phyloP scores from a whole-genome alignment of 2,329 filamentous ascomycete species.

The Pyricularia sp. region DNA sequence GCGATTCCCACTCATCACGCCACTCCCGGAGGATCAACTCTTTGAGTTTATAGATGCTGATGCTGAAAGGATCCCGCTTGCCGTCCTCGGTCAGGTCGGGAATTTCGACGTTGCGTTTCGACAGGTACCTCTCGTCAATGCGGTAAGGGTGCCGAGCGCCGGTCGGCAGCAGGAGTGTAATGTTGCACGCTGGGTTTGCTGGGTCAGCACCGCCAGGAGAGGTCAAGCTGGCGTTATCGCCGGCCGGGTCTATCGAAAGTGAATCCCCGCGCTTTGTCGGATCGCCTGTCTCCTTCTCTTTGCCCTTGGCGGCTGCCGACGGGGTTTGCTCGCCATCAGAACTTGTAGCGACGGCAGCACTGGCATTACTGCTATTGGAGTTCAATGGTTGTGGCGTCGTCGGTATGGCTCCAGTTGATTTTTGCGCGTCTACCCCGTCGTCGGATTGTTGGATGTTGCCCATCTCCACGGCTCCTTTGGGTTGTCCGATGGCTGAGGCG shows the following conservation, averaged over 20 bases:
- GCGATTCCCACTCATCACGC: constrained; percentile 81
- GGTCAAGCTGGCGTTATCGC: not conserved
- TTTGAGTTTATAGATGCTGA: constrained; percentile 88
- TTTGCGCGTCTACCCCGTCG: not conserved
- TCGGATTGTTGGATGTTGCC: not conserved
- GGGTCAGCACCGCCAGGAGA: not conserved
- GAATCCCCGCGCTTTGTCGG: constrained; percentile 13
- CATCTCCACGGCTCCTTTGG: not conserved
- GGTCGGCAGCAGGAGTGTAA: constrained; percentile 70
- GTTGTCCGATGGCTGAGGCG: not conserved
- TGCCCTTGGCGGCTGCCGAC: constrained; percentile 17
- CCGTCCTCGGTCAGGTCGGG: constrained; percentile 49
- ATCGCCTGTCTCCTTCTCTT: constrained; percentile 19
- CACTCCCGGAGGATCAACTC: constrained; percentile 89
- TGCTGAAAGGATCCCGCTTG: constrained; percentile 65
- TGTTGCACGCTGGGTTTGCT: constrained; percentile 39
- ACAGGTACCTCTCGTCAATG: constrained; percentile 75
- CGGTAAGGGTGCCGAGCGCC: constrained; percentile 81
- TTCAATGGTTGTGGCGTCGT: not conserved
- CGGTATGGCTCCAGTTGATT: not conserved
- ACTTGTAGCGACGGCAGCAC: not conserved
- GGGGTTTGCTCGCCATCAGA: not conserved
- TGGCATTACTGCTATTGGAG: not conserved
- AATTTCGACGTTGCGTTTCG: constrained; percentile 65
- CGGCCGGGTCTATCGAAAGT: constrained; percentile 6